Conservation (phyloP, 129 eudicot species). For the Kitagawia praeruptora region DNA sequence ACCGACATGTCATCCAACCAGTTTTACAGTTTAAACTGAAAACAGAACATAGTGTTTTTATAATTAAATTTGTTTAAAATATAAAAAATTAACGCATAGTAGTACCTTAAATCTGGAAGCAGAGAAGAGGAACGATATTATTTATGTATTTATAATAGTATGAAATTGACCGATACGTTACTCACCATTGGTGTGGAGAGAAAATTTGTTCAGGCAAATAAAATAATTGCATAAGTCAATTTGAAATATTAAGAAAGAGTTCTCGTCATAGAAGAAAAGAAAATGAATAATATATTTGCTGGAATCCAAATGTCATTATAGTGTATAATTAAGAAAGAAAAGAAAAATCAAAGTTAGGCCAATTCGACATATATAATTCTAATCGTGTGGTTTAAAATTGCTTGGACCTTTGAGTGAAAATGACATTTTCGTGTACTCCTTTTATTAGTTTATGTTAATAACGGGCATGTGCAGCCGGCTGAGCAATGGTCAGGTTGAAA, state of each 20-base stretch:
- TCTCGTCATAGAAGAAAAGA: neutral
- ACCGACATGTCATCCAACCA: too few species aligned
- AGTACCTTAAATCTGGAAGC: too few species aligned
- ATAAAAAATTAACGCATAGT: too few species aligned
- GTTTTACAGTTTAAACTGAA: too few species aligned
- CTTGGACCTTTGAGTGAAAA: neutral
- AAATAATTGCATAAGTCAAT: neutral
- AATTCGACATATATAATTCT: neutral
- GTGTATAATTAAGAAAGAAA: neutral
- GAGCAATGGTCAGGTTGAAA: too few species aligned
- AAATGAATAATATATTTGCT: neutral
- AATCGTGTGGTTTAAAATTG: neutral
- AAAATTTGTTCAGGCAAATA: neutral
- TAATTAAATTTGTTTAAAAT: too few species aligned
- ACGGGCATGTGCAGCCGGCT: too few species aligned
- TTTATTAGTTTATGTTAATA: neutral
- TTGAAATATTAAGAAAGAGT: neutral
- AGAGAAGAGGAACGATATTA: neutral
- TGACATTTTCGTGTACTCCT: neutral
- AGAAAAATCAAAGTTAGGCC: constrained; percentile 4
- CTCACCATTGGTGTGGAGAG: neutral
- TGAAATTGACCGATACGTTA: neutral
- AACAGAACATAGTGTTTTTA: too few species aligned
- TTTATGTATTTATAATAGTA: neutral
- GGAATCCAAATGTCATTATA: neutral